phyloP scores from a whole-genome alignment of 2,329 filamentous ascomycete genomes.

The Cladosporium sp. region DNA sequence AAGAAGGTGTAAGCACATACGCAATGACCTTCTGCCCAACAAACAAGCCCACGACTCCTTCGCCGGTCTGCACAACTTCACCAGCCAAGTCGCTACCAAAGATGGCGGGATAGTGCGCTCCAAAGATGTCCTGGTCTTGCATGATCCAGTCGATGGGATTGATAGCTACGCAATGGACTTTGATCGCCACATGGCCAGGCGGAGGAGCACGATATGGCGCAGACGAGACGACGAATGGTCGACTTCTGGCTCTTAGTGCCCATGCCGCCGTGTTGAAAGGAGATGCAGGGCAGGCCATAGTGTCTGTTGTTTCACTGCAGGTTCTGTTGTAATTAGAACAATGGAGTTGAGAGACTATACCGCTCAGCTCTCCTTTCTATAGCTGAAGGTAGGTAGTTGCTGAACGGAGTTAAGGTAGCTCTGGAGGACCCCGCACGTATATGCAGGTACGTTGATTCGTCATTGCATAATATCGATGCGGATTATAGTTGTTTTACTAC shows the following conservation, averaged over 20 bases:
- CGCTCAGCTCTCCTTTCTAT: neutral
- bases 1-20: slow-evolving; percentile 26
- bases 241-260: slow-evolving; percentile 36
- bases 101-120: slow-evolving; percentile 30
- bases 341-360: neutral
- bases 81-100: slow-evolving; percentile 34
- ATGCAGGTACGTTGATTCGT: slow-evolving; percentile 1
- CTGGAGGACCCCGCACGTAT: neutral
- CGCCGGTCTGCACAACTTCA: slow-evolving; percentile 35
- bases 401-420: neutral
- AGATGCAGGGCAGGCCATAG: neutral
- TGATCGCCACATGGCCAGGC: slow-evolving; percentile 43
- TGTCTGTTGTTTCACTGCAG: neutral
- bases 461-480: neutral
- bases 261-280: slow-evolving; percentile 40
- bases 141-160: slow-evolving; percentile 43
- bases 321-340: neutral
- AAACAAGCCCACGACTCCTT: slow-evolving; percentile 32
- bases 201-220: slow-evolving; percentile 43
- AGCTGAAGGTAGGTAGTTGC: neutral
- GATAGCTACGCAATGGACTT: slow-evolving; percentile 43
- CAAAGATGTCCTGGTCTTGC: slow-evolving; percentile 42
- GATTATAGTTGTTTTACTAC: neutral
- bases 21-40: slow-evolving; percentile 50
- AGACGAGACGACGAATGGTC: slow-evolving; percentile 38